Base-by-base conservation (phyloP, 305 asterid species). In the Fraxinus ornus region DNA sequence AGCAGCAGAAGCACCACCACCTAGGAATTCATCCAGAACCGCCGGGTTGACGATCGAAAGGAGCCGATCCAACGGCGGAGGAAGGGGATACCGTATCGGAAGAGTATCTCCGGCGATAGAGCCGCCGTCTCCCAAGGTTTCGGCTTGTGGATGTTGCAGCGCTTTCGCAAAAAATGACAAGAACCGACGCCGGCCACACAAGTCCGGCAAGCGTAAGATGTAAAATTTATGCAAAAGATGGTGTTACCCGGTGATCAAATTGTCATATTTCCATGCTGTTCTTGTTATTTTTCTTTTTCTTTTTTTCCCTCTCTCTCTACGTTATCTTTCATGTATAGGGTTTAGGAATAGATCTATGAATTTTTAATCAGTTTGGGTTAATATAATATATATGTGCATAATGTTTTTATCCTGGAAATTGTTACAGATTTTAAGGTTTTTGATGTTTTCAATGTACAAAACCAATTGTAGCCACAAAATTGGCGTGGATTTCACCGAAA, bases 81-180 rank as follows among this genome's bases (percentile, higher is more conserved):
- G 92, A 24, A 85, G 94, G 4, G 92, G 88, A 0, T 83, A 78
- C 84, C 94, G 98, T 0, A 89, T 95, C 0, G 97, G 98, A 2
- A 92, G 82, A 81, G 95, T 91, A 21, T 85, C 98, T 52, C 93
- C 97, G 88, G 94, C 97, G 66, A 84, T 91, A 12, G 98, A 95
- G 86, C 98, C 98, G 80, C 98, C 98, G 83, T 95, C 98, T 47
- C 98, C 98, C 0, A 93, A 85, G 90, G 92, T 95, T 26, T 93
- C 98, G 9, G 98, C 96, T 47, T 95, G 97, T 83, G 98, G 98
- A 10, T 82, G 89, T n/a, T 95, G 98, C 91, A 64, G 88, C 7
- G 93, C 92, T 79, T 93, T 92, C 5, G 91, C 90, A 10, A 91
- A 86, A 75, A 85, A 78, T 7, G 84, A 75, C n/a, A 90, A 91